phyloP scores from a whole-genome alignment of 1,284 basidiomycete genomes.

The Amylostereum chailletii region DNA sequence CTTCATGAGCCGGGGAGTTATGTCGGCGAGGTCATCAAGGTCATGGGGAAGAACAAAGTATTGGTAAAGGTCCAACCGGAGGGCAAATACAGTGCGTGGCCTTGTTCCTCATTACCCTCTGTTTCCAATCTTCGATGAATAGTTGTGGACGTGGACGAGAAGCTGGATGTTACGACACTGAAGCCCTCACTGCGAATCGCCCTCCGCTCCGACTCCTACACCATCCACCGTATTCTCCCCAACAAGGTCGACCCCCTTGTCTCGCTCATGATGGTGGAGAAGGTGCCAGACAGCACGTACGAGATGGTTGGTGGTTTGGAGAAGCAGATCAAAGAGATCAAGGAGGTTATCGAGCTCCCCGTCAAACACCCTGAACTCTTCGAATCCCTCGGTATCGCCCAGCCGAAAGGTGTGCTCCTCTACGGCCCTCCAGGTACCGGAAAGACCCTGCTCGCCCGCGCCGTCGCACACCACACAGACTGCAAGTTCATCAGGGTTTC shows the following conservation, averaged over 20 bases:
- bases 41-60: constrained; percentile 99
- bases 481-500: constrained; percentile 97
- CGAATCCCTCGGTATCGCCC: constrained; percentile 93
- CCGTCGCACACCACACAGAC: constrained; percentile 97
- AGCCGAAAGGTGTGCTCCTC: constrained; percentile 93
- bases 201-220: constrained; percentile 92
- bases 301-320: constrained; percentile 99
- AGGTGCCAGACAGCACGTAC: constrained; percentile 97
- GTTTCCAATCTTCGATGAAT: constrained; percentile 2
- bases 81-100: constrained; percentile 86
- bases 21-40: constrained; percentile 96
- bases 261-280: constrained; percentile 99
- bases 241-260: constrained; percentile 96
- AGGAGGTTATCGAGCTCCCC: constrained; percentile 97
- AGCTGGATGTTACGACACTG: constrained; percentile 77
- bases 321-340: constrained; percentile 99
- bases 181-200: constrained; percentile 90
- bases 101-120: neutral
- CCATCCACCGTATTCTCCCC: constrained; percentile 88
- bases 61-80: constrained; percentile 98
- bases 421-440: constrained; percentile 98
- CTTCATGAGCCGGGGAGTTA: constrained; percentile 96
- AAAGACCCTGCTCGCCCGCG: constrained; percentile 89
- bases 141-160: constrained; percentile 93
- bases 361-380: constrained; percentile 98